These are phyloP conservation scores for Arabidopsis arenosa DNA, from an alignment of 345 rosid species.

Conservation along the genomic window DNA sequence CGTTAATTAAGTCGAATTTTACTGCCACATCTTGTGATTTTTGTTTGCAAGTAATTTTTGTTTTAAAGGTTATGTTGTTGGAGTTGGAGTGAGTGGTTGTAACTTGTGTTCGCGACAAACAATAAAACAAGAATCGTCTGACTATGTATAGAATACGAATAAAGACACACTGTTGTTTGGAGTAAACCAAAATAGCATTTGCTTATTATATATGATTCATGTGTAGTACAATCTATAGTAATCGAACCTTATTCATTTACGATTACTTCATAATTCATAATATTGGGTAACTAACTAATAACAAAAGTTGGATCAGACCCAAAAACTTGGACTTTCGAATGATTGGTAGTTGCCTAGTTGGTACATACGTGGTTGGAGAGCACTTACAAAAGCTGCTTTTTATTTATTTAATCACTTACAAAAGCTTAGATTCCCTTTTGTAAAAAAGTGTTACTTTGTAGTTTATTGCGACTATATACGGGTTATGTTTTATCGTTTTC, in stretches of 20 bases:
- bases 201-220: background rate
- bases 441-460: too few relatives aligned
- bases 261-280: background rate
- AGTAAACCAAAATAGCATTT: constrained; percentile 4
- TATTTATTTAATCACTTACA: background rate
- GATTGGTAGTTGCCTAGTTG: constrained; percentile 4
- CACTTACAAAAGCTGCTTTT: constrained; percentile 37
- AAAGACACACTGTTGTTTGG: constrained; percentile 6
- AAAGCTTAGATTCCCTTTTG: too few relatives aligned
- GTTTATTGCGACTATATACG: too few relatives aligned
- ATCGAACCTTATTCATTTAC: background rate
- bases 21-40: too few relatives aligned
- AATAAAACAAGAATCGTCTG: too few relatives aligned
- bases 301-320: constrained; percentile 21
- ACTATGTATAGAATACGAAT: too few relatives aligned
- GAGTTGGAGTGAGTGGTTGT: too few relatives aligned
- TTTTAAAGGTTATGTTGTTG: too few relatives aligned
- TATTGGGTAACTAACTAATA: constrained; percentile 13
- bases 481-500: too few relatives aligned
- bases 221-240: background rate
- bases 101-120: too few relatives aligned
- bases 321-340: constrained; percentile 22
- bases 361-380: constrained; percentile 27
- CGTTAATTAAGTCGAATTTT: too few relatives aligned
- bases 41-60: too few relatives aligned